A percentile compares a stretch with the other conserved stretches of the same genome.
Evolutionary conservation across 768 basidiomycete species (phyloP).

Genomic region (Crepidotus variabilis): DNA sequence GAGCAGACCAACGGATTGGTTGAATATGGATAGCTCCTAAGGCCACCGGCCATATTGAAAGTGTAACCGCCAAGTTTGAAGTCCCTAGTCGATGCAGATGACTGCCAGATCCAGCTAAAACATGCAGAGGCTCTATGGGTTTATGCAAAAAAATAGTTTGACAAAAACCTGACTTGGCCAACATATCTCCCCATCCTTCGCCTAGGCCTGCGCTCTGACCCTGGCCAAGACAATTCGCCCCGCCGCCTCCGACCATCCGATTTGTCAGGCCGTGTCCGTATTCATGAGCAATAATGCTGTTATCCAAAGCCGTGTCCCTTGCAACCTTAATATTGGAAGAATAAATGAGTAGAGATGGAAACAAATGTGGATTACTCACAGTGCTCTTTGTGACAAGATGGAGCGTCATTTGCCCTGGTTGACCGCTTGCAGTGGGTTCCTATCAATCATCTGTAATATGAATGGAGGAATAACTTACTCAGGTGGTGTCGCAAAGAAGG

Average conservation of each 20-base stretch:
- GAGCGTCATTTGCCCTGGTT: background rate
- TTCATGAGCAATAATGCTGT: slow-evolving; percentile 40
- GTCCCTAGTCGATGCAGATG: slow-evolving; percentile 28
- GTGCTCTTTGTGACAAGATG: background rate
- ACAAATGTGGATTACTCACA: background rate
- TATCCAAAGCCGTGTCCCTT: slow-evolving; percentile 13
- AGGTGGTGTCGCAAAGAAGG: slow-evolving; percentile 35
- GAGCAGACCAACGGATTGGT: slow-evolving; percentile 23
- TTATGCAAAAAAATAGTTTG: too few relatives aligned
- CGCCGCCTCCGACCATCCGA: slow-evolving; percentile 44
- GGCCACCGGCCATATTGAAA: slow-evolving; percentile 41
- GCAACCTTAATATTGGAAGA: background rate
- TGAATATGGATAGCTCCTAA: slow-evolving; percentile 55
- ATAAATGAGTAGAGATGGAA: background rate
- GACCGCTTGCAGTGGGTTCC: background rate
- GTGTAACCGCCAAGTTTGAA: slow-evolving; percentile 46
- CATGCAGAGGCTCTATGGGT: too few relatives aligned
- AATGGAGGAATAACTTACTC: slow-evolving; percentile 24
- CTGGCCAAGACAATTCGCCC: slow-evolving; percentile 45
- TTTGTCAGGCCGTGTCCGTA: slow-evolving; percentile 39
- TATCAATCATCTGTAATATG: background rate
- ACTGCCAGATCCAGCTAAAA: too few relatives aligned
- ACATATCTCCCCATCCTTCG: slow-evolving; percentile 46
- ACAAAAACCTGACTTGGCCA: slow-evolving; percentile 23
- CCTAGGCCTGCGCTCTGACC: slow-evolving; percentile 54